Conservation (phyloP, 1,139 yeast species). For the Candida labiduridarum region DNA sequence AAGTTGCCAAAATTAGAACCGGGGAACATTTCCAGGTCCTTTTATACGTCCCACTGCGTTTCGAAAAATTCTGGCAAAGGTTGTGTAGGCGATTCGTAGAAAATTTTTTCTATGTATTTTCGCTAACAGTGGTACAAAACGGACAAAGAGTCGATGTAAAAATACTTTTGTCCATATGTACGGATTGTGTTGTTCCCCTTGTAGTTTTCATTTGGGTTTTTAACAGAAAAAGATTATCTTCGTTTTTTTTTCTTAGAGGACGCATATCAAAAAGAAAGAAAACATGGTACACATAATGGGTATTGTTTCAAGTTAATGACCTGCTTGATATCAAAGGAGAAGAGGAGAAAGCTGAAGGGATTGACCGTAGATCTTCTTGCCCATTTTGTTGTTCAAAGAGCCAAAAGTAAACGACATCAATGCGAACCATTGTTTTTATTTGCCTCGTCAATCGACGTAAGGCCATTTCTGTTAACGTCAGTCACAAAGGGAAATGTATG, state of each 20-base stretch:
- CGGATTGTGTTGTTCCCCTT: background rate
- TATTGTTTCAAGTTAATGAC: slow-evolving; percentile 3
- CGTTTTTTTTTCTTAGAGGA: background rate
- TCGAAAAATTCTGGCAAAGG: background rate
- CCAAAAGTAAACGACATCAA: background rate
- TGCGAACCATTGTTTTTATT: background rate
- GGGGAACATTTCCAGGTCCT: slow-evolving; percentile 1
- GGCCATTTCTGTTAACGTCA: background rate
- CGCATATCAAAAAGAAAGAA: background rate
- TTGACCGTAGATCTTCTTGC: background rate
- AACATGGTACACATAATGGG: background rate
- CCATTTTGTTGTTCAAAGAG: background rate
- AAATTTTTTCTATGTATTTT: background rate
- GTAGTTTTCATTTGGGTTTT: background rate
- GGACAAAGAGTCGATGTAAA: background rate
- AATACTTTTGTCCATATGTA: background rate
- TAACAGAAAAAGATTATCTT: background rate
- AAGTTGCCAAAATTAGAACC: slow-evolving; percentile 3
- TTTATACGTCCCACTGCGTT: background rate
- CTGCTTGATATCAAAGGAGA: slow-evolving; percentile 1
- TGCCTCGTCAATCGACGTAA: background rate
- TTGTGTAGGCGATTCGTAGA: slow-evolving; percentile 2
- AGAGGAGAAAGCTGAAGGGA: background rate
- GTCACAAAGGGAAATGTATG: background rate
- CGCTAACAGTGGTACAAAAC: background rate